Evolutionary conservation across 1,284 basidiomycete genomes (phyloP).

Genomic region (Moesziomyces globuligerus): DNA sequence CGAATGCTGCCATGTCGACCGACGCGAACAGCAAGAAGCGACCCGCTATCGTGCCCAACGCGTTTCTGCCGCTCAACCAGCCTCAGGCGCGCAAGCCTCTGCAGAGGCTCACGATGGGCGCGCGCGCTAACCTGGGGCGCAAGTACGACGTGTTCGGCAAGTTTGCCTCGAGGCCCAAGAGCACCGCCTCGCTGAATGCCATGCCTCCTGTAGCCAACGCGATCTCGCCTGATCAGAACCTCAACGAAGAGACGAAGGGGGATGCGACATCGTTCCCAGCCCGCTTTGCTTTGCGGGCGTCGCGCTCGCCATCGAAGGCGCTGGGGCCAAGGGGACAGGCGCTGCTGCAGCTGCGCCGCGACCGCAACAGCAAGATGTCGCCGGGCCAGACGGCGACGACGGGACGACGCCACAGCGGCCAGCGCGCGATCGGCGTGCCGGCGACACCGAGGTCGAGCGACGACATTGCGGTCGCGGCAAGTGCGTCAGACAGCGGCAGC

Average conservation of each 20-base stretch:
- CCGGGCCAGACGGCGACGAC: slow-evolving; percentile 2
- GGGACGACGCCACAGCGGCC: slow-evolving; percentile 6
- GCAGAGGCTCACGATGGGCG: slow-evolving; percentile 20
- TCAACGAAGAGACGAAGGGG: not conserved
- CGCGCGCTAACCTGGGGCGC: slow-evolving; percentile 21
- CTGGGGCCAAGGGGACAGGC: slow-evolving; percentile 19
- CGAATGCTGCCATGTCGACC: slow-evolving; percentile 27
- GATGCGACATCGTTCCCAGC: slow-evolving; percentile 1
- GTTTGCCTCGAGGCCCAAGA: slow-evolving; percentile 33
- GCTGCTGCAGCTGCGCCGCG: slow-evolving; percentile 24
- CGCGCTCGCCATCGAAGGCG: slow-evolving; percentile 11
- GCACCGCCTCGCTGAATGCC: slow-evolving; percentile 4
- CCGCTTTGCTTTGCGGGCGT: slow-evolving; percentile 2
- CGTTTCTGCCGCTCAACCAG: slow-evolving; percentile 32
- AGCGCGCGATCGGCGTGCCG: slow-evolving; percentile 11
- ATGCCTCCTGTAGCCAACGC: slow-evolving; percentile 1
- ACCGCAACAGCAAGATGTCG: slow-evolving; percentile 17
- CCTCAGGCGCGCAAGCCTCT: slow-evolving; percentile 28
- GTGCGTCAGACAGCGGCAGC: slow-evolving; percentile 13
- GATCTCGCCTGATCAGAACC: slow-evolving; percentile 2
- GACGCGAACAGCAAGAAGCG: slow-evolving; percentile 25
- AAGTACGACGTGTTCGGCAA: slow-evolving; percentile 48
- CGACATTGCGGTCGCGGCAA: slow-evolving; percentile 15
- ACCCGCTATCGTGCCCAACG: slow-evolving; percentile 35
- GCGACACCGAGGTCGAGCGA: slow-evolving; percentile 44